phyloP scores from a whole-genome alignment of 345 rosid species.

The Kandelia obovata region DNA sequence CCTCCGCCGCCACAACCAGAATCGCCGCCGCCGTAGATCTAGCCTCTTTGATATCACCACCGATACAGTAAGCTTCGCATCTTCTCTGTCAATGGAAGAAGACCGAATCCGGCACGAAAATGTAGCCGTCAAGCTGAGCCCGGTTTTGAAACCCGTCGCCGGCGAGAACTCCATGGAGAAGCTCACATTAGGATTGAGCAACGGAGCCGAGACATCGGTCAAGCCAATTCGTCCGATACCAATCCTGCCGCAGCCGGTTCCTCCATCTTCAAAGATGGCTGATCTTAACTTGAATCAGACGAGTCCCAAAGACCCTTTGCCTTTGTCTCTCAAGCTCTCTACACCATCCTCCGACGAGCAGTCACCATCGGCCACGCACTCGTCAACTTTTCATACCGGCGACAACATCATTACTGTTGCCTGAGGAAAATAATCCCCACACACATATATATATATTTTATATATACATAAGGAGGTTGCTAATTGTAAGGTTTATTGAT shows the following conservation, averaged over 20 bases:
- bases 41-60: slow-evolving; percentile 77
- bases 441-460: not conserved
- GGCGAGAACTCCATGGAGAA: slow-evolving; percentile 30
- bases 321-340: slow-evolving; percentile 53
- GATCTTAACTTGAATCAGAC: slow-evolving; percentile 48
- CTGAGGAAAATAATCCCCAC: slow-evolving; percentile 18
- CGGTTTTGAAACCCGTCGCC: slow-evolving; percentile 16
- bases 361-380: slow-evolving; percentile 36
- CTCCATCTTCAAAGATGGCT: slow-evolving; percentile 71
- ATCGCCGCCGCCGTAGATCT: slow-evolving; percentile 67
- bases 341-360: slow-evolving; percentile 43
- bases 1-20: slow-evolving; percentile 58
- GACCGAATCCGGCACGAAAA: slow-evolving; percentile 27
- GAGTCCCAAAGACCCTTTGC: slow-evolving; percentile 29
- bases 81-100: slow-evolving; percentile 40
- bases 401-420: slow-evolving; percentile 72
- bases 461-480: not conserved
- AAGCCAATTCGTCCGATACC: slow-evolving; percentile 53
- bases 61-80: slow-evolving; percentile 31
- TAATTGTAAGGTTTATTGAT: not conserved
- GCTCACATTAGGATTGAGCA: slow-evolving; percentile 27
- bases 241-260: slow-evolving; percentile 45
- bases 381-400: slow-evolving; percentile 44
- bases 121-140: slow-evolving; percentile 14
- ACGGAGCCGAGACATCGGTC: slow-evolving; percentile 4